Conservation (phyloP, 306 rosid genomes). For the Canavalia gladiata region DNA sequence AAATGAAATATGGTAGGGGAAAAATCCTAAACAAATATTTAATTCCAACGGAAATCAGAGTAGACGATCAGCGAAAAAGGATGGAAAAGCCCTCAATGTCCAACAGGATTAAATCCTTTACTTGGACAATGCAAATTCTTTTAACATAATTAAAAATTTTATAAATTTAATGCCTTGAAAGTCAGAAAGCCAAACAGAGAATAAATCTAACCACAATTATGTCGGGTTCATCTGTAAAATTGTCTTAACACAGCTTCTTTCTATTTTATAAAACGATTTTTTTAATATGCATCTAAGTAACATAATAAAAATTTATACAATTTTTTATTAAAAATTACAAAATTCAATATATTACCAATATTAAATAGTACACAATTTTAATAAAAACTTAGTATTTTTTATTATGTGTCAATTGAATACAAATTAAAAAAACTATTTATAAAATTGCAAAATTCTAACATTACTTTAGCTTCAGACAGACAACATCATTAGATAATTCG, state of each 20-base stretch:
- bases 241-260: background rate
- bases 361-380: too few relatives aligned
- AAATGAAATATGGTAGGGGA: background rate
- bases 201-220: conserved; percentile 16
- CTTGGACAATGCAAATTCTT: background rate
- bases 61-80: background rate
- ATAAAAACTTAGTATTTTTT: too few relatives aligned
- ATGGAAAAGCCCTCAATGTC: conserved; percentile 32
- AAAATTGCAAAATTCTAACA: conserved; percentile 4
- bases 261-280: background rate
- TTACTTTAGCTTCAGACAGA: conserved; percentile 30
- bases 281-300: too few relatives aligned
- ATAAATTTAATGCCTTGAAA: background rate
- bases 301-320: too few relatives aligned
- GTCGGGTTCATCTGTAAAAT: background rate
- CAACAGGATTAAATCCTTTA: background rate
- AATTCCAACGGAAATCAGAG: background rate
- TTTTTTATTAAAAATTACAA: too few relatives aligned
- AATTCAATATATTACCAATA: too few relatives aligned
- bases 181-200: background rate
- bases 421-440: too few relatives aligned
- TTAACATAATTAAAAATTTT: background rate
- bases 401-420: too few relatives aligned
- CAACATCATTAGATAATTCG: conserved; percentile 43
- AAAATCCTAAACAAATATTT: background rate